Evolutionary conservation across 1,284 basidiomycete species (phyloP), one percentile per base, ranked within the genome.

Genomic region (Sanghuangporus sanghuang): DNA sequence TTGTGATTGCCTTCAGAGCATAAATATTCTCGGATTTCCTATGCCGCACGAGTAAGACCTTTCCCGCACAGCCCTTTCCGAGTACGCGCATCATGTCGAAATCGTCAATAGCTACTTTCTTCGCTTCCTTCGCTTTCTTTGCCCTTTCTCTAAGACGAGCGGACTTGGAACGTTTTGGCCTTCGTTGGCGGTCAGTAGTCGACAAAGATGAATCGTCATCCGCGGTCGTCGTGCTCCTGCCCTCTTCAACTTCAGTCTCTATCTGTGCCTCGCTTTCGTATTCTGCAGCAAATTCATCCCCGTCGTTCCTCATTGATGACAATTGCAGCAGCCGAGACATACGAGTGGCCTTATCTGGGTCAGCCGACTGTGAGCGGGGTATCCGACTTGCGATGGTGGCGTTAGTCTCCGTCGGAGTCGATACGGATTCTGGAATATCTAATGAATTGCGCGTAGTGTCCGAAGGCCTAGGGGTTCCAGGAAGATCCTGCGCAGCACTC

Each of bases 1-100:
- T 98, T 63, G 93, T 95, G 76, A 98, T 96, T 5, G 95, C 95
- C 78, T 98, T 98, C 79, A 98, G 85, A 36, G 96, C 96, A 74
- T 91, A 95, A 57, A 96, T 77, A 63, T 87, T 83, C 49, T 82
- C 70, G 18, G 86, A 85, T 12, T 78, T 77, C 74, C 89, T 90
- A 73, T 95, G 87, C 70, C 86, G 84, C 60, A 96, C 94, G 61
- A 96, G 84, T 53, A 96, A 77, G 11, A 96, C 94, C 75, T 96
- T 96, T 57, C 95, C 96, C 1, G 96, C 95, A 71, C 95, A 98
- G 1, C 96, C 96, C 77, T 96, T 97, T 14, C 96, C 96, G 6
- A 98, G 80, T 18, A 98, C 96, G 27, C 94, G 85, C 81, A 97
- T 90, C 84, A 98, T 93, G 77, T 98, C 93, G 74, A 98, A 98